Evolutionary conservation across 2,329 filamentous ascomycete genomes (phyloP), one percentile per base, ranked within the genome.

Genomic region (Curvularia verruculosa): DNA sequence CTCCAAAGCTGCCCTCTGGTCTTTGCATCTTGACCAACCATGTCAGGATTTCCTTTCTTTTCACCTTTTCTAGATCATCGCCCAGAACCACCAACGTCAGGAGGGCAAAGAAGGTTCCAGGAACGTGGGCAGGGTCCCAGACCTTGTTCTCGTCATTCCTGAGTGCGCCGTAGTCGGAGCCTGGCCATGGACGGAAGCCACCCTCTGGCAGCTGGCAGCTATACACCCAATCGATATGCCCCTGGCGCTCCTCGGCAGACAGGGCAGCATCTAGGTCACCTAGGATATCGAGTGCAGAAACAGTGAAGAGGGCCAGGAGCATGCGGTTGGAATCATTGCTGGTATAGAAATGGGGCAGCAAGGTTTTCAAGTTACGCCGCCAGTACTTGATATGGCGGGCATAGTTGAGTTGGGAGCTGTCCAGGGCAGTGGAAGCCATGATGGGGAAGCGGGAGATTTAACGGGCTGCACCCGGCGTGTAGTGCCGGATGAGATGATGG

Each of bases 281-380:
- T 28, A 99, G 86, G 1, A 98, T 80, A 72, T 96, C 92, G 47
- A 96, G 83, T 1, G 92, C 91, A 7, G 91, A 89, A 68, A 98
- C 80, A 65, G 89, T 93, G 81, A 99, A 96, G 81, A 89, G 96
- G 65, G 87, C 92, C 52, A 98, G 86, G 5, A 89, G 90, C 81
- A 98, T 89, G 69, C 95, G 92, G 69, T 89, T 94, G 66, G 92
- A 92, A 79, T 99, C 95, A 75, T 90, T 95, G 74, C 87, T 84
- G 15, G 91, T 96, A 80, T 98, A 99, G 61, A 86, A 83, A 44
- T 87, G 84, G 0, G 95, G 95, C 6, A 99, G 87, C 60, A 89
- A 84, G 23, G 88, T 89, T 74, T 89, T 89, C 63, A 95, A 84
- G 75, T 94, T 97, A 73, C 93, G 88, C 64, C 92, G 86, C 89